Evolutionary conservation across 1,284 basidiomycete genomes (phyloP), one percentile per base, ranked within the genome.

Genomic region (Ustilago esculenta): DNA sequence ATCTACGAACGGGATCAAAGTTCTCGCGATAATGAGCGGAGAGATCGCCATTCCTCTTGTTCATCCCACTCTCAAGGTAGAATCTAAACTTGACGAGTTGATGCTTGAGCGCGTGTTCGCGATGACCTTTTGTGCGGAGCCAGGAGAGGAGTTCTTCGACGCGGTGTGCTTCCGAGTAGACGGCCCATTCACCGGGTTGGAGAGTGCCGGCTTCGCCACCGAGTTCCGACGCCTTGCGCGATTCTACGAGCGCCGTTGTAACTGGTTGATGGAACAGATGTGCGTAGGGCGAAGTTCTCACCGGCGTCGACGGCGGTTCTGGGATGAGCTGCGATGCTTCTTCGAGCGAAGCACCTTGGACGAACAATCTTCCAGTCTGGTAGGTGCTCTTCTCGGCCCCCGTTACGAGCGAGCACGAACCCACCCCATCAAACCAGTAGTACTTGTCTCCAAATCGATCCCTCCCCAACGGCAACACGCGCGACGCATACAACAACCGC

Each of bases 391-490:
- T 58, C 5, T 64, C 65, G 0, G 30, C 65, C 1, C 39, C 42
- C 6, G 27, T 29, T 7, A 92, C 84, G 34, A 95, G 83, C 25
- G 89, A 89, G 50, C 89, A 89, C 2, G 88, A 88, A 3, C 96
- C 95, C 84, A 95, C 88, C 4, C 96, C 95, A 83, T 98, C 95
- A 80, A 98, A 92, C 95, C 95, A 98, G 94, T 94, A 98, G 65
- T 97, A 87, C 29, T 91, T 88, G 82, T 96, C 95, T 77, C 91
- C 90, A 83, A 97, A 98, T 50, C 95, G 86, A 82, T 98, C 96
- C 68, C 87, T 86, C 3, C 96, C 95, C 41, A 98, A 77, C 1
- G 94, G 92, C 73, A 91, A 90, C 37, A 92, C 88, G 41, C 95
- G 87, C 35, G 94, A 87, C 7, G 90, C 88, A 54, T 91, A 90